Evolutionary conservation across 306 rosid species (phyloP), one percentile per base, ranked within the genome.

Genomic region (Cucurbita pepo): DNA sequence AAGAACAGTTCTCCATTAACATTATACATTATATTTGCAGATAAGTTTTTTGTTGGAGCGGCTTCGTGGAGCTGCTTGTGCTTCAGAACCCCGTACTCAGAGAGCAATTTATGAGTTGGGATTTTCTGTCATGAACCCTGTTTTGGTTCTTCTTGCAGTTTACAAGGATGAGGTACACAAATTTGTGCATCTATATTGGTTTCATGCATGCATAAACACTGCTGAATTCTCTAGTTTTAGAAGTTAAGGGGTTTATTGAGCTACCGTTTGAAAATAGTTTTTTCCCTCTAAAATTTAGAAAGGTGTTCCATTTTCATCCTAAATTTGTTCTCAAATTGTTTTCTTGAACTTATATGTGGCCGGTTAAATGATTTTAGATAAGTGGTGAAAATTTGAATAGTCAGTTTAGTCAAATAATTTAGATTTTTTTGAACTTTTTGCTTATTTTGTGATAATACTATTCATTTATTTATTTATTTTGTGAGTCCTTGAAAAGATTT

Each of bases 21-120:
- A 63, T 78, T 54, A 56, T 59, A 45, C 74, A 44, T 79, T 62
- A n/a, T 16, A 45, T 78, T 41, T 88, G 82, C 82, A 92, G 98
- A 96, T 93, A 82, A 88, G 94, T 83, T 90, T 96, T 84, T 79
- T 83, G 86, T 88, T 93, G 85, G 97, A 93, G 87, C 87, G 98
- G 75, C 82, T 93, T 66, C 96, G 97, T 12, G 98, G 98, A 77
- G 96, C 91, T 71, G 91, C 93, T 55, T 84, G 89, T 79, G 97
- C 98, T 76, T 86, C 96, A 62, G 97, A 93, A 81, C 96, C 98
- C 77, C 87, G 90, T 71, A 86, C 90, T 44, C 98, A 93, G 71
- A 93, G 86, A 78, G 94, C 98, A 72, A 80, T 88, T 50, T 88
- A 88, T 87, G 94, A 88, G 78, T 74, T 93, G 75, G 98, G 98